Base-by-base conservation (phyloP, 805 yeast genomes). In the Starmerella apicola region DNA sequence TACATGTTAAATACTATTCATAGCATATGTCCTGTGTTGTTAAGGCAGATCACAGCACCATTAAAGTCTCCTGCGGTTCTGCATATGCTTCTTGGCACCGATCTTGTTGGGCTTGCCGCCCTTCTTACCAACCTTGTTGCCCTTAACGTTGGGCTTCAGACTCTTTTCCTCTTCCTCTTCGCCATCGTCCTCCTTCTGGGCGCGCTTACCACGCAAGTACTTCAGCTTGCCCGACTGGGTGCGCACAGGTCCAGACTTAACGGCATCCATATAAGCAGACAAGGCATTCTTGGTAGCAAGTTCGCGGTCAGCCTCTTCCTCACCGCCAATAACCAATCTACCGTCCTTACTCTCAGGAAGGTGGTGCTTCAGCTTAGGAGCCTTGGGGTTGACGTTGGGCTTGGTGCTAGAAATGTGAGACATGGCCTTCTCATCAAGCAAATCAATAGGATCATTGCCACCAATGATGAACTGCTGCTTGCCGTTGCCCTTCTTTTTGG, bases 191-290 rank as follows among this genome's bases (percentile, higher is more conserved):
- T 71, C 74, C 18, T 70, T 69, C 18, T 63, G 66, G 23, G 70
- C 70, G 36, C 67, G 66, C 39, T 68, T 66, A 36, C 74, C 70
- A 58, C 79, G 76, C 63, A 80, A 82, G 65, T 75, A 88, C 63
- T 85, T 88, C 69, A 88, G 72, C 64, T 76, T 84, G 61, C 86
- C 86, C 65, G 74, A 76, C 66, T 83, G 95, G 43, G 96, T 95
- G 61, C 95, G 78, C 3, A 85, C 76, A 23, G 97, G 97, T 19
- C 91, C 96, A 52, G 80, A 81, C 59, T 74, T 79, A 19, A 91
- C 84, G 5, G 98, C 98, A 46, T 85, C 95, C 49, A 85, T 72
- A 58, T 91, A 91, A 0, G 96, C 97, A 56, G 81, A 81, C 49
- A 88, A 73, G 15, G 95, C 94, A 34, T 65, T 63, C 21, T 62